Percentiles rank a stretch among this genome's conserved stretches.
Conservation (phyloP, 2,329 filamentous ascomycete species). For the Monilinia laxa region DNA sequence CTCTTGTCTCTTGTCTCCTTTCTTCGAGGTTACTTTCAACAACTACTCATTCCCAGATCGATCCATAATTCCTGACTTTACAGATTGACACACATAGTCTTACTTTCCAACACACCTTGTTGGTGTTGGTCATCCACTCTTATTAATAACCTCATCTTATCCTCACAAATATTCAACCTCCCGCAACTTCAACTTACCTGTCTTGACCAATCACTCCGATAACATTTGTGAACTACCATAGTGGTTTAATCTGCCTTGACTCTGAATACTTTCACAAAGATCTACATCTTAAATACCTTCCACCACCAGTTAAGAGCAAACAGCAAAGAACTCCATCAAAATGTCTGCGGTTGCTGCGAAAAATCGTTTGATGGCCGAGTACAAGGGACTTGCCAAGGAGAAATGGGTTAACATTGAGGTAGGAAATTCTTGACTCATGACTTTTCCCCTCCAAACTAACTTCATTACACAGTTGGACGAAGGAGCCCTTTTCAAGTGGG, state of each 20-base stretch:
- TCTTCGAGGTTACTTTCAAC: not conserved
- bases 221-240: not conserved
- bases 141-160: slow-evolving; percentile 7
- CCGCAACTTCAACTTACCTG: not conserved
- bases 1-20: no score
- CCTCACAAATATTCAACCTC: not conserved
- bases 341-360: slow-evolving; percentile 54
- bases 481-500: slow-evolving; percentile 82
- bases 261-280: not conserved
- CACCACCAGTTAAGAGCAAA: not conserved
- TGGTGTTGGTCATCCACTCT: slow-evolving; percentile 9
- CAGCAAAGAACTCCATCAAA: not conserved
- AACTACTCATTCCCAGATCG: not conserved
- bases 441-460: slow-evolving; percentile 24
- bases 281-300: not conserved
- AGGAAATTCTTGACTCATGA: slow-evolving; percentile 36
- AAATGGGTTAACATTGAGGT: slow-evolving; percentile 93
- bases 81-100: not conserved
- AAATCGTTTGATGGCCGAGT: slow-evolving; percentile 86
- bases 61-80: not conserved
- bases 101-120: slow-evolving; percentile 10
- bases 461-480: slow-evolving; percentile 55
- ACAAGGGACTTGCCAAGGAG: slow-evolving; percentile 78
- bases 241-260: not conserved
- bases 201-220: not conserved